Evolutionary conservation across 768 basidiomycete genomes (phyloP).

Genomic region (Pulveroboletus sp.): DNA sequence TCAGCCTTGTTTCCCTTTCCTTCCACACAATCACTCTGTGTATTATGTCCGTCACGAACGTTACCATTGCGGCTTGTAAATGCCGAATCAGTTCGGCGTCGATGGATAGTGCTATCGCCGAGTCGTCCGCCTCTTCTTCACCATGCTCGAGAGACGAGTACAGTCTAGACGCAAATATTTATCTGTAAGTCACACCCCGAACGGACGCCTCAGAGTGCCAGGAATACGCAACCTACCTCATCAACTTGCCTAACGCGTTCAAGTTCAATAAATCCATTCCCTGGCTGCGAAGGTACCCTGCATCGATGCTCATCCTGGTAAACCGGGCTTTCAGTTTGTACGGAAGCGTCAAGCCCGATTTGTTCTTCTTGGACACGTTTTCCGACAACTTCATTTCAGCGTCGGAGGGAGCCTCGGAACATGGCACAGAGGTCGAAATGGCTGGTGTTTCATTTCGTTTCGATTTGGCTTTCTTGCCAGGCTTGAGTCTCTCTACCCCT

Average conservation of each 20-base stretch:
- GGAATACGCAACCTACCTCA: conserved; percentile 36
- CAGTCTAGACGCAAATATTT: conserved; percentile 15
- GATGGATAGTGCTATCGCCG: conserved; percentile 33
- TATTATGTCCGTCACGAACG: conserved; percentile 49
- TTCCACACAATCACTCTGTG: conserved; percentile 49
- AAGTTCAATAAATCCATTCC: conserved; percentile 43
- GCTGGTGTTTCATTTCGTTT: conserved; percentile 1
- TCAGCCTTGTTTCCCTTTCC: conserved; percentile 55
- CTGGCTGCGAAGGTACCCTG: conserved; percentile 35
- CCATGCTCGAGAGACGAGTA: conserved; percentile 27
- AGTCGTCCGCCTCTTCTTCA: conserved; percentile 17
- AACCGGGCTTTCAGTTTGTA: conserved; percentile 44
- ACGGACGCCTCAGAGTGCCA: conserved; percentile 8
- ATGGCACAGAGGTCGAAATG: conserved; percentile 6
- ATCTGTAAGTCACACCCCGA: conserved; percentile 2
- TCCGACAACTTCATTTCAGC: conserved; percentile 4
- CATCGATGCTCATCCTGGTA: conserved; percentile 41
- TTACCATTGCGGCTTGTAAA: conserved; percentile 41
- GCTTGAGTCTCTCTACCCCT: conserved; percentile 31
- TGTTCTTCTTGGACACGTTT: conserved; percentile 11
- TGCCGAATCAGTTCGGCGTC: conserved; percentile 46
- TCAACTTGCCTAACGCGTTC: conserved; percentile 33
- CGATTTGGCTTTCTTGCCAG: conserved; percentile 29
- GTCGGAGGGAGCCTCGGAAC: conserved; percentile 8
- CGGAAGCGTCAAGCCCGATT: conserved; percentile 40